Evolutionary conservation across 2,329 filamentous ascomycete genomes (phyloP).

Genomic region (Calycina marina): DNA sequence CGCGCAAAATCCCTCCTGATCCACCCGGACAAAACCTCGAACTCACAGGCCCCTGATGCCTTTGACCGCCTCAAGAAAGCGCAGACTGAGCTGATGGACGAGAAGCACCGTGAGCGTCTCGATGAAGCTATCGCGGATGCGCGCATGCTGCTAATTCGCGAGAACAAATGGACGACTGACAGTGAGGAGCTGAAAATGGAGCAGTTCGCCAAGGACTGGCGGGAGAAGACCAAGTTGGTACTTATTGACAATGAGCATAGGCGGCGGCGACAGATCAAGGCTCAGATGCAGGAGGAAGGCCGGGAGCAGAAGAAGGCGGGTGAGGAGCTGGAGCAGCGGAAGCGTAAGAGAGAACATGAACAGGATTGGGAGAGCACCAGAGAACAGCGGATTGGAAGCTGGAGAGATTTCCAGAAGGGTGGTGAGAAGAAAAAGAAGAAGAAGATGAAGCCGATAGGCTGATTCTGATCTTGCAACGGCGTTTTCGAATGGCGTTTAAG

Average conservation of each 20-base stretch:
- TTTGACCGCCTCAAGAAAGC: conserved; percentile 96
- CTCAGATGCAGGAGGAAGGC: conserved; percentile 92
- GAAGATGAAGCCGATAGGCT: conserved; percentile 24
- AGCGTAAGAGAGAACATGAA: conserved; percentile 81
- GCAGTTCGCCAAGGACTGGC: conserved; percentile 74
- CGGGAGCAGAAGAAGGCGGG: conserved; percentile 76
- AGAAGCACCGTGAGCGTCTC: conserved; percentile 73
- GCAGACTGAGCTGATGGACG: conserved; percentile 79
- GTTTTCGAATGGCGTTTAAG: no score
- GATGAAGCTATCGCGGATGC: conserved; percentile 96
- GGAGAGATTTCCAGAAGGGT: conserved; percentile 80
- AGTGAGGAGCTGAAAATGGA: conserved; percentile 73
- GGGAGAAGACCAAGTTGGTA: conserved; percentile 77
- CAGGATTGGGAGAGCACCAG: conserved; percentile 90
- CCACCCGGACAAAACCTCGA: conserved; percentile 94
- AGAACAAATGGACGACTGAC: conserved; percentile 86
- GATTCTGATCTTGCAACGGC: no score
- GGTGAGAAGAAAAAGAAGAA: conserved; percentile 55
- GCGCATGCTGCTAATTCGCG: conserved; percentile 84
- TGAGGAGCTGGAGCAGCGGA: conserved; percentile 66
- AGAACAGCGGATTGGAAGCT: conserved; percentile 83
- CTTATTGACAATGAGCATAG: conserved; percentile 87
- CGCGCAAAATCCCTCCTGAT: conserved; percentile 98
- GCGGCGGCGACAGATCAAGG: conserved; percentile 72
- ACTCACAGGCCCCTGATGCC: conserved; percentile 79